These are phyloP conservation scores for Hypoxylon sp. DNA, from an alignment of 2,329 filamentous ascomycete genomes.

Conservation along the genomic window DNA sequence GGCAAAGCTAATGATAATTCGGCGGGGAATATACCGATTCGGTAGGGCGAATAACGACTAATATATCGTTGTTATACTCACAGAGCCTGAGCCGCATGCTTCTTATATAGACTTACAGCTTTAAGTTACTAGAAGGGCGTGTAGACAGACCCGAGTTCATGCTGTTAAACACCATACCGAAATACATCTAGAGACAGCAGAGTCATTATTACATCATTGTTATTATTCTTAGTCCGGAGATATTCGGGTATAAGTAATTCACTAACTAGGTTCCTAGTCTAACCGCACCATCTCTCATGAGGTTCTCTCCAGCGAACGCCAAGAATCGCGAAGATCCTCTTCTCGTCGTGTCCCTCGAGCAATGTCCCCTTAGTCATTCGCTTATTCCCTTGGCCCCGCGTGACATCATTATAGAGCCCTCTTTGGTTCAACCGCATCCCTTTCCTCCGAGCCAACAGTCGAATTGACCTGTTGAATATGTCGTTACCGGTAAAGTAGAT, in stretches of 20 bases:
- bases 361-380: conserved; percentile 78
- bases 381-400: conserved; percentile 69
- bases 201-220: not conserved
- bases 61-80: conserved; percentile 3
- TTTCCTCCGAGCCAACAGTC: conserved; percentile 84
- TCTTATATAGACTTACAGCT: not conserved
- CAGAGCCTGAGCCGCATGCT: conserved; percentile 22
- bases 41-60: conserved; percentile 3
- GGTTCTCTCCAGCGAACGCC: conserved; percentile 89
- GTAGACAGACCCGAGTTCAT: not conserved
- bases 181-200: not conserved
- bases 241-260: not conserved
- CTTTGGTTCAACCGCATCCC: conserved; percentile 88
- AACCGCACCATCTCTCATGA: conserved; percentile 78
- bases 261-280: not conserved
- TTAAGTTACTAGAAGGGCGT: not conserved
- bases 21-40: conserved; percentile 12
- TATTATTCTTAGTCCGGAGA: not conserved
- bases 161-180: not conserved
- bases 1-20: conserved; percentile 9
- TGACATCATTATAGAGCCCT: conserved; percentile 81
- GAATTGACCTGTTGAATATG: conserved; percentile 90
- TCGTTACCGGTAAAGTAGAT: conserved; percentile 98
- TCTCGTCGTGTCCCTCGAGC: conserved; percentile 82
- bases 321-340: conserved; percentile 83